Evolutionary conservation across 345 rosid species (phyloP).

Genomic region (Linum trigynum): DNA sequence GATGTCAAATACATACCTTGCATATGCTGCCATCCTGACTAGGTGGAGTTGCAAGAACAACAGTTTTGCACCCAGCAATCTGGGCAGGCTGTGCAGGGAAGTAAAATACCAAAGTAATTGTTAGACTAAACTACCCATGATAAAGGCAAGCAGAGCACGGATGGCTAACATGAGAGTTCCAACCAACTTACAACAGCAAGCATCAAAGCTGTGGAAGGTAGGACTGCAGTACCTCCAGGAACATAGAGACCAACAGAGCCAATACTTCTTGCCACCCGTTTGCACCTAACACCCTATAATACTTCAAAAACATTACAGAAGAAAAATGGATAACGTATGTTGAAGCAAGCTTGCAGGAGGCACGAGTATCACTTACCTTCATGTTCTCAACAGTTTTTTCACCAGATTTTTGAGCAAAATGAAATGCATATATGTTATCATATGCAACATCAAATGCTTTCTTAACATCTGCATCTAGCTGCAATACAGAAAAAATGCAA

Average conservation of each 20-base stretch:
- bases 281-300: constrained; percentile 76
- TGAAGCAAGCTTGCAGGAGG: constrained; percentile 5
- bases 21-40: constrained; percentile 71
- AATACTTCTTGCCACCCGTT: constrained; percentile 78
- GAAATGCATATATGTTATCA: constrained; percentile 76
- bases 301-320: not conserved
- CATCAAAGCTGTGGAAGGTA: constrained; percentile 93
- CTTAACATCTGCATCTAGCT: constrained; percentile 53
- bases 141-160: constrained; percentile 1
- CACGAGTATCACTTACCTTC: constrained; percentile 43
- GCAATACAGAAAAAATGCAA: constrained; percentile 8
- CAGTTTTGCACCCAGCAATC: constrained; percentile 84
- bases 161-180: not conserved
- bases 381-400: constrained; percentile 65
- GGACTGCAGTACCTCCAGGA: constrained; percentile 88
- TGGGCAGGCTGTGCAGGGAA: constrained; percentile 64
- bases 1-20: constrained; percentile 37
- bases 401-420: constrained; percentile 62
- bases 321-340: not conserved
- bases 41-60: constrained; percentile 90
- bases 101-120: constrained; percentile 12
- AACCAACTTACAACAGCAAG: constrained; percentile 65
- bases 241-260: constrained; percentile 92
- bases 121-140: not conserved
- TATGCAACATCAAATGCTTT: constrained; percentile 92